Evolutionary conservation across 306 rosid genomes (phyloP).

Genomic region (Hylodesmum podocarpum): DNA sequence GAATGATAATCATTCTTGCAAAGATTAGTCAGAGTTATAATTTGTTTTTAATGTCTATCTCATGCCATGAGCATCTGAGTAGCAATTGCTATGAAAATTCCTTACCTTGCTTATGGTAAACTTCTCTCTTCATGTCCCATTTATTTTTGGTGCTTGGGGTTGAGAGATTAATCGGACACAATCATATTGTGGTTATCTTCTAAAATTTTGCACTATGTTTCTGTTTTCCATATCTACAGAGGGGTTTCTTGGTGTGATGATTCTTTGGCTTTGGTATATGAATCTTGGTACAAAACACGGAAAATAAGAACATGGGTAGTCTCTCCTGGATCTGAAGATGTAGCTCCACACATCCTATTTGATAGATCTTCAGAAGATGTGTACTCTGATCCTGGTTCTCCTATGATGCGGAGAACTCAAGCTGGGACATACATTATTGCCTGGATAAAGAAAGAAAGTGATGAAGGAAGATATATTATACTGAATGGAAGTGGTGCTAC

Average conservation of each 20-base stretch:
- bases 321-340: slow-evolving; percentile 75
- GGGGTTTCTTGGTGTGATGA: slow-evolving; percentile 97
- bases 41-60: slow-evolving; percentile 9
- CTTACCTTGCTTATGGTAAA: slow-evolving; percentile 2
- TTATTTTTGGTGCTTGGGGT: background rate
- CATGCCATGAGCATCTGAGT: slow-evolving; percentile 17
- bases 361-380: slow-evolving; percentile 99
- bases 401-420: slow-evolving; percentile 89
- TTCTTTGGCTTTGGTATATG: slow-evolving; percentile 85
- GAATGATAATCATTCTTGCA: background rate
- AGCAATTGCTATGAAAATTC: slow-evolving; percentile 10
- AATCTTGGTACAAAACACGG: slow-evolving; percentile 97
- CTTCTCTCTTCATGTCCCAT: background rate
- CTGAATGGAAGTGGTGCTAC: slow-evolving; percentile 95
- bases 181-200: slow-evolving; percentile 10
- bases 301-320: slow-evolving; percentile 76
- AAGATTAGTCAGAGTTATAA: background rate
- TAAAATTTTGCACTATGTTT: slow-evolving; percentile 15
- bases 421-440: slow-evolving; percentile 84
- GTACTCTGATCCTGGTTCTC: slow-evolving; percentile 97
- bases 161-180: background rate
- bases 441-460: slow-evolving; percentile 63
- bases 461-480: slow-evolving; percentile 60
- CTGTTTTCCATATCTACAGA: slow-evolving; percentile 49
- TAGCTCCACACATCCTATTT: slow-evolving; percentile 71